phyloP scores from a whole-genome alignment of 2,329 filamentous ascomycete species.

The Cercospora janseana region DNA sequence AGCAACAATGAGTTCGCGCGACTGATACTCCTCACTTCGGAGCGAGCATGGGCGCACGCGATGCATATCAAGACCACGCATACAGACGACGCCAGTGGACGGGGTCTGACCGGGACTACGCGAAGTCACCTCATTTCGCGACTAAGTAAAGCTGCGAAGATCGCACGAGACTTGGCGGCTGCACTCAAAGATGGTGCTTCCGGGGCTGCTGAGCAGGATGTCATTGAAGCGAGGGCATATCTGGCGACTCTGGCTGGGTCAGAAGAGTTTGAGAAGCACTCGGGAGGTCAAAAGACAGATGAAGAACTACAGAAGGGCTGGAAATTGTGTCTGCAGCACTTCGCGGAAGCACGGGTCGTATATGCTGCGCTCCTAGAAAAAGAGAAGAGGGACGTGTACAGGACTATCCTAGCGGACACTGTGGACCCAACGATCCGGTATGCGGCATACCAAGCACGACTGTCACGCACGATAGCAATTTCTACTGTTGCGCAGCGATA shows the following conservation, averaged over 20 bases:
- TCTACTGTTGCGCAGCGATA: constrained; percentile 73
- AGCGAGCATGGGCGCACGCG: constrained; percentile 91
- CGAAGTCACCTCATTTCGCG: constrained; percentile 87
- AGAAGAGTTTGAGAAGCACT: constrained; percentile 78
- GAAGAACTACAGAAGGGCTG: constrained; percentile 56
- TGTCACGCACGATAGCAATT: constrained; percentile 80
- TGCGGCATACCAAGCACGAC: constrained; percentile 86
- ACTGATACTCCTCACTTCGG: constrained; percentile 79
- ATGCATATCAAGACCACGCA: constrained; percentile 90
- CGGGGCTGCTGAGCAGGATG: constrained; percentile 65
- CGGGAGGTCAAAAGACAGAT: constrained; percentile 43
- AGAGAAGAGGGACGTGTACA: constrained; percentile 73
- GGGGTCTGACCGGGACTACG: constrained; percentile 73
- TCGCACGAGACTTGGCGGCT: constrained; percentile 65
- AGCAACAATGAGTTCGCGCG: constrained; percentile 74
- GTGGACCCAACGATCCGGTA: constrained; percentile 93
- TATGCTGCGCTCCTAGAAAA: constrained; percentile 72
- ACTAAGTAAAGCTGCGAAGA: constrained; percentile 72
- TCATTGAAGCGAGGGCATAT: constrained; percentile 86
- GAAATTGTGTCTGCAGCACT: constrained; percentile 72
- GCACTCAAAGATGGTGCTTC: constrained; percentile 64
- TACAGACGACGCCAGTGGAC: constrained; percentile 67
- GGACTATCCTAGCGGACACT: constrained; percentile 78
- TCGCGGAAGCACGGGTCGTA: constrained; percentile 73
- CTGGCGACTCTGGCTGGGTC: constrained; percentile 72